Conservation (phyloP, 2,329 filamentous ascomycete genomes). For the Calonectria hongkongensis region DNA sequence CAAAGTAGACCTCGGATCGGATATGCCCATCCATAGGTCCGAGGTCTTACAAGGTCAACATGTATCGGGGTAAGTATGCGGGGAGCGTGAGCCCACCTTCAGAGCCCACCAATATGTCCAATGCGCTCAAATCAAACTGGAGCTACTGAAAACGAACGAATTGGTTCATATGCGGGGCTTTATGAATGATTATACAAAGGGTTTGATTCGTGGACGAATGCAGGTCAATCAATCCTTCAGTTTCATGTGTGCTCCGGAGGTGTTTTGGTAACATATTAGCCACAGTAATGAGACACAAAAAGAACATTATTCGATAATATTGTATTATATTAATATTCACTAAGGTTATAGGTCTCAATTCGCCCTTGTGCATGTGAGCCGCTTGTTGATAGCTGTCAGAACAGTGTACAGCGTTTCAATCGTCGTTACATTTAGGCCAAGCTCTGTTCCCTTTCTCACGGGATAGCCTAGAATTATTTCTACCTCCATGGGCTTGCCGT, state of each 20-base stretch:
- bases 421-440: constrained; percentile 72
- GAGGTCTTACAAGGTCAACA: background rate
- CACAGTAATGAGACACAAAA: too few species aligned
- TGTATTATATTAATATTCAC: background rate
- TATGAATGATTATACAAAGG: too few species aligned
- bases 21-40: background rate
- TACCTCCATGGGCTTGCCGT: constrained; percentile 75
- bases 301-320: background rate
- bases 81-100: background rate
- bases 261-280: too few species aligned
- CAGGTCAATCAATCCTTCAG: too few species aligned
- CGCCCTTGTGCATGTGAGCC: constrained; percentile 1
- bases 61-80: background rate
- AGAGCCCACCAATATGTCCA: too few species aligned
- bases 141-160: too few species aligned
- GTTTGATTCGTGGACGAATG: too few species aligned
- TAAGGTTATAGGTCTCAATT: background rate
- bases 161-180: too few species aligned
- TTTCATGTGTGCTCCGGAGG: too few species aligned
- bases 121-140: too few species aligned
- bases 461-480: constrained; percentile 79
- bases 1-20: background rate
- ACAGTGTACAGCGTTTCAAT: constrained; percentile 64
- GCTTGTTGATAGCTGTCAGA: constrained; percentile 57
- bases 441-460: constrained; percentile 71